Evolutionary conservation across 2,329 filamentous ascomycete species (phyloP).

Genomic region (Colletotrichum sp.): DNA sequence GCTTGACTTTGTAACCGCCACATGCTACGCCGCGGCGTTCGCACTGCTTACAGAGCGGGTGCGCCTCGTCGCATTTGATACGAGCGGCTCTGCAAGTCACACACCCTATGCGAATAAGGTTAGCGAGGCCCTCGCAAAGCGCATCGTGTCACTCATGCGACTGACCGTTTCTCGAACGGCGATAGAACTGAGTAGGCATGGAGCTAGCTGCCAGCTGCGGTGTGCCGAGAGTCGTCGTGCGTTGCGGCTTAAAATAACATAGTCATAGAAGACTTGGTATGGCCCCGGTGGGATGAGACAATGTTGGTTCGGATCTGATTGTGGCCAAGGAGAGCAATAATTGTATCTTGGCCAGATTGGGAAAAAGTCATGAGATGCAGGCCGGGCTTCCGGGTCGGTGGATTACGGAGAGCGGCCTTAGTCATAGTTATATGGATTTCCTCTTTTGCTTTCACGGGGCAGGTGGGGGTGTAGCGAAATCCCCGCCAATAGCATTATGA

Average conservation of each 20-base stretch:
- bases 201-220: background rate
- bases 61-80: constrained; percentile 10
- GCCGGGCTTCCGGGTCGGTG: background rate
- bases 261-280: background rate
- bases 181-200: background rate
- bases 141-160: background rate
- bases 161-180: constrained; percentile 10
- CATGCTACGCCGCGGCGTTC: background rate
- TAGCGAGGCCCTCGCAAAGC: background rate
- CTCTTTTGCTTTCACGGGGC: background rate
- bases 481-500: background rate
- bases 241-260: background rate
- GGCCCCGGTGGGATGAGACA: background rate
- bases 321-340: background rate
- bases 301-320: background rate
- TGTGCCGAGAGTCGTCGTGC: background rate
- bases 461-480: background rate
- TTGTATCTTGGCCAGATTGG: background rate
- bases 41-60: background rate
- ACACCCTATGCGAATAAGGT: background rate
- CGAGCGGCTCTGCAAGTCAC: background rate
- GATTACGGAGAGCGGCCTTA: background rate
- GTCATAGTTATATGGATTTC: background rate
- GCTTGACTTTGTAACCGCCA: background rate
- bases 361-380: background rate